Conservation (phyloP, 2,329 filamentous ascomycete genomes). For the Pseudocercospora macadamiae region DNA sequence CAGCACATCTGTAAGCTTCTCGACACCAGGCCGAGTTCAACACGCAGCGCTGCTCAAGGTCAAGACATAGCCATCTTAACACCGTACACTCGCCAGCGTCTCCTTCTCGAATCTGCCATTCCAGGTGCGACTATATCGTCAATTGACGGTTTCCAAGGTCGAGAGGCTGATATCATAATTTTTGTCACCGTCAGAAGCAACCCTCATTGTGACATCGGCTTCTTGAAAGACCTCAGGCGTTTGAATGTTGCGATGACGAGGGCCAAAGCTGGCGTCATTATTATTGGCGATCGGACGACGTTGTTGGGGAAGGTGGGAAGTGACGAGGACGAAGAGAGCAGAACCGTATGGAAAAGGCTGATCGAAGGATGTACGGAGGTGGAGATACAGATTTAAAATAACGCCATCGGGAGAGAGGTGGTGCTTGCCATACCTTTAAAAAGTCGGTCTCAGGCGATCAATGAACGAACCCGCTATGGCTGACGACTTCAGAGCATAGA, state of each 20-base stretch:
- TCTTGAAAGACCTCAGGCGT: conserved; percentile 7
- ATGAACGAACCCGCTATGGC: no score
- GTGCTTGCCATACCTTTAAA: no score
- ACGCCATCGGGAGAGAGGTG: no score
- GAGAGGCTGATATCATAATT: conserved; percentile 9
- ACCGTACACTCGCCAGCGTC: conserved; percentile 8
- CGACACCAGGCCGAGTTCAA: neutral
- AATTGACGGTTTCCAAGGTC: conserved; percentile 11
- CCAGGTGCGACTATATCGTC: neutral
- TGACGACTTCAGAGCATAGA: no score
- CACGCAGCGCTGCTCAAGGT: neutral
- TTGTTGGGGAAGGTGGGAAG: no score
- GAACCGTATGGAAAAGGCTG: no score
- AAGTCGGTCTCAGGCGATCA: no score
- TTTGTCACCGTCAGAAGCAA: conserved; percentile 11
- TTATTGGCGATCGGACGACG: conserved; percentile 9
- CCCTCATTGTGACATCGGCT: conserved; percentile 8
- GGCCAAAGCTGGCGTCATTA: conserved; percentile 7
- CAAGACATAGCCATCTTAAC: conserved; percentile 3
- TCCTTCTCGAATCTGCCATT: neutral
- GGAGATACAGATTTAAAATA: no score
- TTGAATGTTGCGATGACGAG: conserved; percentile 13
- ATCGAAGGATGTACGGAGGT: no score
- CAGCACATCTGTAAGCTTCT: conserved; percentile 1
- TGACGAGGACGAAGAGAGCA: no score